Base-by-base conservation (phyloP, 352 stramenopile genomes). In the Pythium rhizo-oryzae region DNA sequence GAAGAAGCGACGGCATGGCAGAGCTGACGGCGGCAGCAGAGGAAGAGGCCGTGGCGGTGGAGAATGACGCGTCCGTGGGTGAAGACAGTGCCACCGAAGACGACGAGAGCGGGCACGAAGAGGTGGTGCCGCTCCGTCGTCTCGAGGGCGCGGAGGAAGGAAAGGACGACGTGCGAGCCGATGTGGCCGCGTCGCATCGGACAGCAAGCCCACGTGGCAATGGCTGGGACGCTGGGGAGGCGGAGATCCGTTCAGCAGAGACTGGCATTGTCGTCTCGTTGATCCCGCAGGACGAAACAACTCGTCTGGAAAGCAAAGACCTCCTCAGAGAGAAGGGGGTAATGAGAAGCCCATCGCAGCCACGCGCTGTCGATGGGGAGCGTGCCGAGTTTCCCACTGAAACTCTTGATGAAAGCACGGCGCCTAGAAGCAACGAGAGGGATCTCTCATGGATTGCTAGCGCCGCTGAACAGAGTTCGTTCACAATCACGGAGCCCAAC, bases 351-450 rank as follows among this genome's bases (percentile, higher is more conserved):
- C 47, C 19, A 18, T 9, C 21, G 15, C 47, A 53, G 47, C 47
- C 47, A 53, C 21, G 9, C n/a, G 47, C 47, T 53, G 47, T 30
- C 5, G 47, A 33, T 23, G 21, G 8, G 6, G 21, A 53, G 21
- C 47, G 47, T 53, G 47, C n/a, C 8, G n/a, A 53, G 47, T 53
- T 33, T 33, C 6, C 47, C n/a, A 53, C 8, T 53, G 47, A 18
- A 21, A 33, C 21, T 53, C 47, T 19, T 18, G 47, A 53, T 13
- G 13, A 53, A 30, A 13, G 21, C 47, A 30, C 21, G 47, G 47
- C 24, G 9, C 47, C 6, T 33, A 33, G 25, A 53, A 53, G 47
- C n/a, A 53, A 53, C 47, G 21, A 53, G 47, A 53, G n/a, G 47
- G 47, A 53, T 30, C 47, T 53, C 47, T 53, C 21, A 16, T 15